These are phyloP conservation scores for Talaromyces proteolyticus DNA, from an alignment of 495 filamentous ascomycete genomes.

Conservation along the genomic window DNA sequence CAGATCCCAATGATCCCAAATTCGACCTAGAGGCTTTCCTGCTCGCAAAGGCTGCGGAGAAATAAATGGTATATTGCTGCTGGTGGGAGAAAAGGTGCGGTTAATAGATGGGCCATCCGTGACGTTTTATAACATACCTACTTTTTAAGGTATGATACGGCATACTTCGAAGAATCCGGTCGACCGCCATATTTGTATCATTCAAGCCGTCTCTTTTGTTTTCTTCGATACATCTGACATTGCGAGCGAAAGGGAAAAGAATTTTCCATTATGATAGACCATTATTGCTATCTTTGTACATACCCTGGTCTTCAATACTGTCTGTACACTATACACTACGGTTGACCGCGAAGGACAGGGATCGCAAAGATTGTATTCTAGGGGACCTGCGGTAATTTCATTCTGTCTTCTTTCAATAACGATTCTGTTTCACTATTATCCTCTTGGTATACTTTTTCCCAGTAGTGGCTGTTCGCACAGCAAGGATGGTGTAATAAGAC, in stretches of 20 bases:
- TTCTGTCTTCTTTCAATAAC: background rate
- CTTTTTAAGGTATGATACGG: too few species aligned
- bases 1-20: slow-evolving; percentile 73
- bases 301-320: slow-evolving; percentile 41
- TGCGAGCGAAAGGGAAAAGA: slow-evolving; percentile 41
- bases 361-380: background rate
- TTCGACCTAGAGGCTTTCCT: slow-evolving; percentile 89
- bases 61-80: slow-evolving; percentile 30
- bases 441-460: background rate
- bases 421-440: background rate
- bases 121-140: too few species aligned
- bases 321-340: slow-evolving; percentile 39
- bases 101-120: slow-evolving; percentile 5
- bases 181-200: slow-evolving; percentile 41
- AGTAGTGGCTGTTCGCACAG: too few species aligned
- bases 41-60: slow-evolving; percentile 55
- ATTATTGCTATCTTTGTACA: slow-evolving; percentile 44
- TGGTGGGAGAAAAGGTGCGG: slow-evolving; percentile 2
- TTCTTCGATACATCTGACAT: slow-evolving; percentile 41
- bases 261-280: slow-evolving; percentile 36
- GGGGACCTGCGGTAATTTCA: background rate
- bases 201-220: slow-evolving; percentile 17
- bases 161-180: slow-evolving; percentile 9
- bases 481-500: background rate
- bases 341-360: slow-evolving; percentile 38